Evolutionary conservation across 2,329 filamentous ascomycete species (phyloP).

Genomic region (Penicillium rolfsii): DNA sequence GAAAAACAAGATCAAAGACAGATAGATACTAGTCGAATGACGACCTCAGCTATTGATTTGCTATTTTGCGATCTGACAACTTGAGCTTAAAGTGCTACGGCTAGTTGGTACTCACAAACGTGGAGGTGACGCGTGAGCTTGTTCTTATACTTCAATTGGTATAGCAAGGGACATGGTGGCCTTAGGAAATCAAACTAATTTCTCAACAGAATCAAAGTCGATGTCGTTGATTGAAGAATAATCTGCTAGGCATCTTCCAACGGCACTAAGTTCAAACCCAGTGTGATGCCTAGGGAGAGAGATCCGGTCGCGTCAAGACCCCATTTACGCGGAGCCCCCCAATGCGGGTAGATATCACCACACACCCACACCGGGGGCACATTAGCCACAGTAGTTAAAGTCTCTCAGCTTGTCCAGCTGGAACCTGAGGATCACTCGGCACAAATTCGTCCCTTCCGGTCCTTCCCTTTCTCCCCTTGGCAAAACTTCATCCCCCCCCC

Average conservation of each 20-base stretch:
- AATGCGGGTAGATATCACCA: slow-evolving; percentile 32
- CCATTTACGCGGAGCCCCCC: slow-evolving; percentile 13
- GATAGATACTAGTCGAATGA: no score
- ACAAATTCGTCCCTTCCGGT: slow-evolving; percentile 21
- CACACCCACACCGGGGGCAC: slow-evolving; percentile 5
- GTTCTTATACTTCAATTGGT: not conserved
- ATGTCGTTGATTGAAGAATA: not conserved
- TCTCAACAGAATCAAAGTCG: not conserved
- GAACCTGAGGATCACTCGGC: slow-evolving; percentile 22
- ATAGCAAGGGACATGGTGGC: not conserved
- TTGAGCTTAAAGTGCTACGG: no score
- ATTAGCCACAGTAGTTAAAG: not conserved
- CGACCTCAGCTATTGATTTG: no score
- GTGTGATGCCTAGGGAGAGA: not conserved
- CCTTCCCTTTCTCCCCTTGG: slow-evolving; percentile 20
- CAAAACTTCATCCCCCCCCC: slow-evolving; percentile 7
- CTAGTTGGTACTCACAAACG: no score
- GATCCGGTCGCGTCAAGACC: not conserved
- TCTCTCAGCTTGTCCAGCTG: slow-evolving; percentile 3
- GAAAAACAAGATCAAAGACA: no score
- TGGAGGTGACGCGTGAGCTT: not conserved
- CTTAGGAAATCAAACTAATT: not conserved
- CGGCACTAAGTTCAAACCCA: no score
- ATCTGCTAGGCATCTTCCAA: not conserved
- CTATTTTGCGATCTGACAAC: no score